Conservation (phyloP, 1,284 basidiomycete genomes). For the Naganishia sp. region DNA sequence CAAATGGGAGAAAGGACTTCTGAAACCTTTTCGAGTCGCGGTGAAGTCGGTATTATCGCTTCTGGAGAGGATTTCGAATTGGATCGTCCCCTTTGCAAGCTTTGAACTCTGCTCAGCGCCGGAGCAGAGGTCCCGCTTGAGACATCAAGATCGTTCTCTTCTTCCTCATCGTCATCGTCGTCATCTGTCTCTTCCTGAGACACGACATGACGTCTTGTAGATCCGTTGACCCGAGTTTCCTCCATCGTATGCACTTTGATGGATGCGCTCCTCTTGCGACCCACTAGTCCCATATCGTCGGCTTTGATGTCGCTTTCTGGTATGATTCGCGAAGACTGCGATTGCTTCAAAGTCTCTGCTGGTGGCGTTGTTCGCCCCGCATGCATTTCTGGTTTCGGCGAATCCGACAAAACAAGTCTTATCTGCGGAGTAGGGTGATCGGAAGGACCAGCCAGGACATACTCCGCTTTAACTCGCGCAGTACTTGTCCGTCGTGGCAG, state of each 20-base stretch:
- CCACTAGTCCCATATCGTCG: too few relatives aligned
- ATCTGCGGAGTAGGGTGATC: constrained; percentile 48
- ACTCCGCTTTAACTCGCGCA: constrained; percentile 44
- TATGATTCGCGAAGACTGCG: background rate
- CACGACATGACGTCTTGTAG: constrained; percentile 11
- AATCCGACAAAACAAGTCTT: constrained; percentile 43
- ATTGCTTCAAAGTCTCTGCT: background rate
- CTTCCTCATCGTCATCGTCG: constrained; percentile 39
- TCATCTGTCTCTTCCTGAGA: constrained; percentile 37
- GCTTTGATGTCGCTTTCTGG: too few relatives aligned
- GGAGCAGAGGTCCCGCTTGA: constrained; percentile 3
- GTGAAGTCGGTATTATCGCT: constrained; percentile 43
- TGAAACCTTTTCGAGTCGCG: constrained; percentile 40
- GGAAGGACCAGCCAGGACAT: constrained; percentile 50
- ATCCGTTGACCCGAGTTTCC: constrained; percentile 20
- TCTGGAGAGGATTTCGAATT: constrained; percentile 21
- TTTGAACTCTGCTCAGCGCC: constrained; percentile 3
- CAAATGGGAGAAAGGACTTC: constrained; percentile 50
- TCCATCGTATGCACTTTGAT: constrained; percentile 14
- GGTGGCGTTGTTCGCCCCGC: background rate
- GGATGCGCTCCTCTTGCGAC: background rate
- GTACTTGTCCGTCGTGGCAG: constrained; percentile 11
- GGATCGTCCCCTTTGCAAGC: background rate
- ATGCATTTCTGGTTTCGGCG: constrained; percentile 22
- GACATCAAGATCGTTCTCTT: constrained; percentile 32